Evolutionary conservation across 768 basidiomycete species (phyloP), one percentile per base, ranked within the genome.

Genomic region (Rubroboletus satanas): DNA sequence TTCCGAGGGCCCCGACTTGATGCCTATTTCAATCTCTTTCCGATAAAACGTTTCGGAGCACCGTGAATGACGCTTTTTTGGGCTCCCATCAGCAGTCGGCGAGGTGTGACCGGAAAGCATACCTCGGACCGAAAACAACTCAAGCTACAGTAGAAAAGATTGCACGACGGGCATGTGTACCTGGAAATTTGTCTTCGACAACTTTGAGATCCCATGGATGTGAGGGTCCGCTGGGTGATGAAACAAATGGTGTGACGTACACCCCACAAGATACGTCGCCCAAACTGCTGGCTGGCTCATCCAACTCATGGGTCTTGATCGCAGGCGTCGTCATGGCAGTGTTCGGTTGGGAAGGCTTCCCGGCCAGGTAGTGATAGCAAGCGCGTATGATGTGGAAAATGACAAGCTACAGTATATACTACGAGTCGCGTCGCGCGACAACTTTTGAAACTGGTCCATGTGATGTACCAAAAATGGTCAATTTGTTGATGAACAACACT

Each of bases 21-120:
- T 85, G 44, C 87, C 83, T 2, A 69, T 68, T 59, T 88, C 83
- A 4, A 93, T 70, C 64, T 90, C 86, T 49, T 83, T 84, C 59
- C 83, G 83, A 69, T 92, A 93, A 67, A 94, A 94, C 0, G 76
- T 72, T 67, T 93, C 92, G 26, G 90, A 91, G 73, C 91, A 93
- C 67, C 81, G 78, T 3, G 77, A 74, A 69, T 93, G 91, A 45
- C 73, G 65, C 89, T 68, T 55, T 37, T 51, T 15, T 11, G 12
- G 49, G n/a, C 10, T 9, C 10, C 37, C 48, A 28, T 60, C 44
- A 50, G 51, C 36, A 4, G 4, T 10, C 49, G 21, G 11, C 2
- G 17, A 38, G n/a, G 48, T 8, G 35, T 17, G 48, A 47, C 38
- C 8, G 7, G 18, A 52, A 52, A 29, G 67, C 79, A 57, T 69